A percentile compares a stretch with the other conserved stretches of the same genome.
Evolutionary conservation across 2,329 filamentous ascomycete genomes (phyloP).

Genomic region (Aspergillus sp.): DNA sequence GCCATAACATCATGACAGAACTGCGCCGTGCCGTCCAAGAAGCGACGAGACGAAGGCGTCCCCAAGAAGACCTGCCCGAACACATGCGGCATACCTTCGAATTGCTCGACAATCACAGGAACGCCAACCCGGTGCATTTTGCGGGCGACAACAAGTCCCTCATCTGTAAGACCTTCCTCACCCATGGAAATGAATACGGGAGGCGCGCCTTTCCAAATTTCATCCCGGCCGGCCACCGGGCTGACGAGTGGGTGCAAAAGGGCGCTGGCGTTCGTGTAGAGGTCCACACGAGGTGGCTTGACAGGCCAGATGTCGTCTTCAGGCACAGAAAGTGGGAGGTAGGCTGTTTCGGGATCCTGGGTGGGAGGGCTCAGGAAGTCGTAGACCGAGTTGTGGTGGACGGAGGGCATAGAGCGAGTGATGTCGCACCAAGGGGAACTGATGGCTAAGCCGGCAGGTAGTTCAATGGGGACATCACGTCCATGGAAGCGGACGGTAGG

Average conservation of each 20-base stretch:
- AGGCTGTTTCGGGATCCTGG: constrained; percentile 26
- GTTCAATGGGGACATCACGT: constrained; percentile 40
- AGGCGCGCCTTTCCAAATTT: constrained; percentile 45
- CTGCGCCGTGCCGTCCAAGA: constrained; percentile 56
- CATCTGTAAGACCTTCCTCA: constrained; percentile 47
- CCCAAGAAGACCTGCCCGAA: constrained; percentile 60
- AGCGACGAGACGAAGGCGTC: constrained; percentile 52
- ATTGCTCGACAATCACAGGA: constrained; percentile 42
- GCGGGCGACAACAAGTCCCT: constrained; percentile 43
- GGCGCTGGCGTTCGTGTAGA: constrained; percentile 43
- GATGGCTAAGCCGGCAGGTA: constrained; percentile 44
- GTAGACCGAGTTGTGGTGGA: constrained; percentile 38
- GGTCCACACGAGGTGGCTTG: constrained; percentile 45
- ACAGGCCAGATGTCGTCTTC: constrained; percentile 45
- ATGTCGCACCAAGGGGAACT: constrained; percentile 49
- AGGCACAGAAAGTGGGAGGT: constrained; percentile 30
- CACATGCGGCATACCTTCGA: constrained; percentile 51
- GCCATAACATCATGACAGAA: constrained; percentile 51
- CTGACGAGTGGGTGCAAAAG: constrained; percentile 46
- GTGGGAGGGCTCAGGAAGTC: constrained; percentile 43
- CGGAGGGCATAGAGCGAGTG: constrained; percentile 45
- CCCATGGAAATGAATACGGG: constrained; percentile 46
- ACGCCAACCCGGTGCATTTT: constrained; percentile 42
- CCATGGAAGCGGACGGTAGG: constrained; percentile 45
- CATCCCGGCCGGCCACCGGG: constrained; percentile 37